Conservation (phyloP, 495 filamentous ascomycete genomes). For the Physcia stellaris region DNA sequence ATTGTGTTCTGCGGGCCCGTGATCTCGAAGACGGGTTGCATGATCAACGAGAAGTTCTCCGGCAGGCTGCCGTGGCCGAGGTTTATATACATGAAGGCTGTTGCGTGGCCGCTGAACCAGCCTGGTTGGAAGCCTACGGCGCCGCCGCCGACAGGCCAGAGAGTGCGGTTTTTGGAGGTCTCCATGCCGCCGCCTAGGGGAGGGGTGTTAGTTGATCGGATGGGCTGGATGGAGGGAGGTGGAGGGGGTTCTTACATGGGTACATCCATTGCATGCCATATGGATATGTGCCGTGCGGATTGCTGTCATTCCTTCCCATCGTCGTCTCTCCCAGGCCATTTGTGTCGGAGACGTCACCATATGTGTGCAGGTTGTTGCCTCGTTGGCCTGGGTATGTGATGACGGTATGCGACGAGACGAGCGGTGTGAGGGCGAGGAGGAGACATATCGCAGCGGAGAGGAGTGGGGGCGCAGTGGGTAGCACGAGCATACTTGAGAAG, state of each 20-base stretch:
- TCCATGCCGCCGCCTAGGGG: conserved; percentile 69
- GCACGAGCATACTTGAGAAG: neutral
- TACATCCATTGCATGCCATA: conserved; percentile 98
- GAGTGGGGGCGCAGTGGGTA: neutral
- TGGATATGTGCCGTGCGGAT: conserved; percentile 52
- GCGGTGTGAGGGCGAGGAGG: conserved; percentile 32
- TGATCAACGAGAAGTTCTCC: conserved; percentile 75
- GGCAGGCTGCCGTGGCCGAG: conserved; percentile 75
- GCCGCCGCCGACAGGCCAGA: conserved; percentile 81
- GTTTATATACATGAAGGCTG: conserved; percentile 87
- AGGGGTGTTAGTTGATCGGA: neutral
- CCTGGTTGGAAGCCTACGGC: conserved; percentile 79
- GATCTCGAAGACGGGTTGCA: conserved; percentile 77
- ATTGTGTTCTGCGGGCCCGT: conserved; percentile 66
- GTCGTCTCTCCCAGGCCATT: conserved; percentile 34
- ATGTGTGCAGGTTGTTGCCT: conserved; percentile 82
- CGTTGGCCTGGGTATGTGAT: conserved; percentile 90
- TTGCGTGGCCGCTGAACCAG: conserved; percentile 86
- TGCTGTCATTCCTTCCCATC: conserved; percentile 27
- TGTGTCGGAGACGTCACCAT: conserved; percentile 37
- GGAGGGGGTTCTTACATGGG: conserved; percentile 58
- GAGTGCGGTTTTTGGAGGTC: conserved; percentile 69
- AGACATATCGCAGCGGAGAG: neutral
- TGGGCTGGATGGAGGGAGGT: neutral
- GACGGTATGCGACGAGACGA: conserved; percentile 67